phyloP scores from a whole-genome alignment of 2,329 filamentous ascomycete species.

The Ilyonectria robusta region DNA sequence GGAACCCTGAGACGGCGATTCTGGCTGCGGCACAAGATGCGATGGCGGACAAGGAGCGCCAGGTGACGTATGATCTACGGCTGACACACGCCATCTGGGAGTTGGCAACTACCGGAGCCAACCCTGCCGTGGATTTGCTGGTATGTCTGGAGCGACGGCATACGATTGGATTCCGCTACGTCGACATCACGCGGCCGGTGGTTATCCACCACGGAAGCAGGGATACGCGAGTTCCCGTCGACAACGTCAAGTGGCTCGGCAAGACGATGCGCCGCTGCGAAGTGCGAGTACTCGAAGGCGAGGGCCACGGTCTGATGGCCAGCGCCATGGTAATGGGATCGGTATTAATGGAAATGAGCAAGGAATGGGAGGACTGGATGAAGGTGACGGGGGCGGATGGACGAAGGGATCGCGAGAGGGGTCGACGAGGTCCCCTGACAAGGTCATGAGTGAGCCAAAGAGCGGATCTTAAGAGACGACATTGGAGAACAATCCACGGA shows the following conservation, averaged over 20 bases:
- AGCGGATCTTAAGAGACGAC: background rate
- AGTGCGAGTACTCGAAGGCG: slow-evolving; percentile 88
- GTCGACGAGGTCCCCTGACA: slow-evolving; percentile 46
- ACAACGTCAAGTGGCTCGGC: slow-evolving; percentile 95
- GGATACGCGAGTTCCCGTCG: slow-evolving; percentile 92
- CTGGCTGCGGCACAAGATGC: slow-evolving; percentile 71
- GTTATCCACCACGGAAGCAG: slow-evolving; percentile 95
- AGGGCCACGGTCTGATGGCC: slow-evolving; percentile 97
- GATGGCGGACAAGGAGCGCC: slow-evolving; percentile 78
- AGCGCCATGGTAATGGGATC: slow-evolving; percentile 93
- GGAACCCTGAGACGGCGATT: slow-evolving; percentile 45
- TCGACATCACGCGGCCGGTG: slow-evolving; percentile 91
- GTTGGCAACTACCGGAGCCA: slow-evolving; percentile 89
- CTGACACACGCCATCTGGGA: slow-evolving; percentile 97
- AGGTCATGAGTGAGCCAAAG: slow-evolving; percentile 25
- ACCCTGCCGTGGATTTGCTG: slow-evolving; percentile 92
- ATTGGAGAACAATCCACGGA: background rate
- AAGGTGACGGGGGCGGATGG: slow-evolving; percentile 66
- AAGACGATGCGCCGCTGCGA: slow-evolving; percentile 95
- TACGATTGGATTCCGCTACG: slow-evolving; percentile 95
- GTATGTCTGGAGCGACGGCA: slow-evolving; percentile 93
- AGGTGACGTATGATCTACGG: slow-evolving; percentile 83
- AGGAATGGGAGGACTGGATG: slow-evolving; percentile 93
- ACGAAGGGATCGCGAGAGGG: slow-evolving; percentile 52
- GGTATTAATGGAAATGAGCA: slow-evolving; percentile 93